A percentile compares a stretch with the other conserved stretches of the same genome.
phyloP scores from a whole-genome alignment of 2,329 filamentous ascomycete species.

The Pyricularia pennisetigena region DNA sequence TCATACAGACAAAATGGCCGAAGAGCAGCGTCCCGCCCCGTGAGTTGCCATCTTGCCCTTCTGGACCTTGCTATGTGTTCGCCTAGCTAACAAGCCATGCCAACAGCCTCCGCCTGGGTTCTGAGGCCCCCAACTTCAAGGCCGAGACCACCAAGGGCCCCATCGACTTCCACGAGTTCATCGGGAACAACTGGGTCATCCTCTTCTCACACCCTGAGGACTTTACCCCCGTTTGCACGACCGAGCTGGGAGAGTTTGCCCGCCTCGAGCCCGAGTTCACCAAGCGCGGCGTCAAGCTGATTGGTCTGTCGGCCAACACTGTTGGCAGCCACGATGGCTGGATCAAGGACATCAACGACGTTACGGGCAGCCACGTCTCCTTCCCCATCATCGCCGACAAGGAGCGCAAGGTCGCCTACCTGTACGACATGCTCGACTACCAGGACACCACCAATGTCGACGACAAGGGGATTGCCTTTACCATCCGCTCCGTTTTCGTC shows the following conservation, averaged over 20 bases:
- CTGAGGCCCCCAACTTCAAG: conserved; percentile 69
- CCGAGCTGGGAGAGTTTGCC: conserved; percentile 82
- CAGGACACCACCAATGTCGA: conserved; percentile 76
- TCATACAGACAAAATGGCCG: conserved; percentile 20
- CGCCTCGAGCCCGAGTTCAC: conserved; percentile 83
- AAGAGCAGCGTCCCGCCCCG: conserved; percentile 20
- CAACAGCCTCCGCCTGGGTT: conserved; percentile 52
- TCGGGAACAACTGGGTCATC: conserved; percentile 70
- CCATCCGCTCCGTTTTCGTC: conserved; percentile 89
- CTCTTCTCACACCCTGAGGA: conserved; percentile 83
- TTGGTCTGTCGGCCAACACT: conserved; percentile 82
- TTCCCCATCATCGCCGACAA: conserved; percentile 82
- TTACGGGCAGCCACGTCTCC: conserved; percentile 56
- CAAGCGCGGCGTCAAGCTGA: conserved; percentile 81
- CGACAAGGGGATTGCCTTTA: conserved; percentile 77
- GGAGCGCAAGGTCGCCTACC: conserved; percentile 62
- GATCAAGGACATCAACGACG: conserved; percentile 83
- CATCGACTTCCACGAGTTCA: conserved; percentile 76
- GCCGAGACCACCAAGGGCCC: conserved; percentile 69
- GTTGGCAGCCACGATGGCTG: conserved; percentile 75
- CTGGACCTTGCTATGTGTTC: neutral
- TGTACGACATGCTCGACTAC: conserved; percentile 78
- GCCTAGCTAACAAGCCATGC: neutral
- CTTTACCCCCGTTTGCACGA: conserved; percentile 93
- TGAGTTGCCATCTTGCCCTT: conserved; percentile 13